Conservation (phyloP, 2,329 filamentous ascomycete genomes). For the Dryadomyces sulphureus region DNA sequence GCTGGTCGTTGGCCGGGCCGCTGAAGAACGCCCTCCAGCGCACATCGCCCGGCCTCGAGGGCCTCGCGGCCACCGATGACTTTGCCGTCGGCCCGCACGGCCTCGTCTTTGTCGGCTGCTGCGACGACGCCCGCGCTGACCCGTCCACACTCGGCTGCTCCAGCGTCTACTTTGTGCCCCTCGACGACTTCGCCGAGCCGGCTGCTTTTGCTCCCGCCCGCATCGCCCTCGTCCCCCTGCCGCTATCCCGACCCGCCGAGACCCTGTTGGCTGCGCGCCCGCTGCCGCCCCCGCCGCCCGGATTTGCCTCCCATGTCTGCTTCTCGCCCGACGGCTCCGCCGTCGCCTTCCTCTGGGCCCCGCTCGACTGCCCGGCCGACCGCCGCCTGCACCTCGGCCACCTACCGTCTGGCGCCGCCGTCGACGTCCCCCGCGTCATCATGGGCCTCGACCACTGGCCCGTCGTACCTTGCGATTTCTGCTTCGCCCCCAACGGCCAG, state of each 20-base stretch:
- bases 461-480: constrained; percentile 16
- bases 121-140: constrained; percentile 8
- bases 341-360: constrained; percentile 20
- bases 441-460: constrained; percentile 13
- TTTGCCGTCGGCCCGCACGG: constrained; percentile 21
- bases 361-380: constrained; percentile 13
- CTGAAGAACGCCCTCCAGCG: constrained; percentile 20
- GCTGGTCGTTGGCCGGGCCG: constrained; percentile 16
- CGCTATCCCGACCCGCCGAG: neutral
- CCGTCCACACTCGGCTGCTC: constrained; percentile 7
- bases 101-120: constrained; percentile 19
- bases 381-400: constrained; percentile 18
- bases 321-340: constrained; percentile 22
- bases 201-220: neutral
- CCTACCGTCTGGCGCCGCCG: constrained; percentile 14
- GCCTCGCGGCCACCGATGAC: constrained; percentile 13
- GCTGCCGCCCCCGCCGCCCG: neutral
- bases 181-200: constrained; percentile 18
- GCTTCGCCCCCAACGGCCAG: constrained; percentile 20
- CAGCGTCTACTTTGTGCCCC: constrained; percentile 18
- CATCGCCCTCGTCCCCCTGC: neutral
- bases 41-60: constrained; percentile 16
- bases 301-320: constrained; percentile 14
- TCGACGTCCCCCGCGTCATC: constrained; percentile 14
- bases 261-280: neutral